These are phyloP conservation scores for Marasmius fiardii DNA, from an alignment of 1,284 basidiomycete genomes.

Conservation along the genomic window DNA sequence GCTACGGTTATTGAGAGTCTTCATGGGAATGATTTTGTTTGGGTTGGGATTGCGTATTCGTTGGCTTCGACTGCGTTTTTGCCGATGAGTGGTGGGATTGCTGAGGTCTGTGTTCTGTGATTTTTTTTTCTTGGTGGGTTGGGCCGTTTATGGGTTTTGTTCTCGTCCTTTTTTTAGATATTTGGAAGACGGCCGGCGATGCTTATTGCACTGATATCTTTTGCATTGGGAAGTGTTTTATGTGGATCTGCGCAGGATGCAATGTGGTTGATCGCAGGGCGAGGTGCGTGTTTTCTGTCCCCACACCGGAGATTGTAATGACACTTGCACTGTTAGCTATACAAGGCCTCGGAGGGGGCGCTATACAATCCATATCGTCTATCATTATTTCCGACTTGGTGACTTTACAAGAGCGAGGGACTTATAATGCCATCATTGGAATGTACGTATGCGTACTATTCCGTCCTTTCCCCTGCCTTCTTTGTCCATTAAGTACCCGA, in stretches of 20 bases:
- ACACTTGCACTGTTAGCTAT: slow-evolving; percentile 23
- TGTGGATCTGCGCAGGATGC: slow-evolving; percentile 16
- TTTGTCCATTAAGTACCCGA: not conserved
- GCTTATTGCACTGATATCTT: slow-evolving; percentile 13
- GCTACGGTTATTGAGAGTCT: slow-evolving; percentile 10
- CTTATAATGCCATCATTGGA: slow-evolving; percentile 27
- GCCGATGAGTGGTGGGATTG: slow-evolving; percentile 15
- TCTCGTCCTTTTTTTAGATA: slow-evolving; percentile 1
- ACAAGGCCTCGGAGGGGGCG: slow-evolving; percentile 48
- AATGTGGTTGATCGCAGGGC: slow-evolving; percentile 17
- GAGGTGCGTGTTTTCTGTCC: slow-evolving; percentile 11
- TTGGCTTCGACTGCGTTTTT: slow-evolving; percentile 14
- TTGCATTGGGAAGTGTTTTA: slow-evolving; percentile 16
- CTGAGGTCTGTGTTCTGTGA: slow-evolving; percentile 1
- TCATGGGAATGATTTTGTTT: slow-evolving; percentile 12
- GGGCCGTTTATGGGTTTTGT: not conserved
- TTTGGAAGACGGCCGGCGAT: slow-evolving; percentile 18
- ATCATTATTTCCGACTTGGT: slow-evolving; percentile 44
- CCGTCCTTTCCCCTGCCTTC: not conserved
- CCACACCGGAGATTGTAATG: not conserved
- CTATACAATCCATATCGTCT: slow-evolving; percentile 34
- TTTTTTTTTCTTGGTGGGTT: not conserved
- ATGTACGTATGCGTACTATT: slow-evolving; percentile 19
- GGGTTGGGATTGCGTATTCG: slow-evolving; percentile 14
- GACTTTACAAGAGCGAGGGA: slow-evolving; percentile 33